Evolutionary conservation across 176 grass and related monocot genomes (phyloP).

Genomic region (Ampelocalamus luodianensis): DNA sequence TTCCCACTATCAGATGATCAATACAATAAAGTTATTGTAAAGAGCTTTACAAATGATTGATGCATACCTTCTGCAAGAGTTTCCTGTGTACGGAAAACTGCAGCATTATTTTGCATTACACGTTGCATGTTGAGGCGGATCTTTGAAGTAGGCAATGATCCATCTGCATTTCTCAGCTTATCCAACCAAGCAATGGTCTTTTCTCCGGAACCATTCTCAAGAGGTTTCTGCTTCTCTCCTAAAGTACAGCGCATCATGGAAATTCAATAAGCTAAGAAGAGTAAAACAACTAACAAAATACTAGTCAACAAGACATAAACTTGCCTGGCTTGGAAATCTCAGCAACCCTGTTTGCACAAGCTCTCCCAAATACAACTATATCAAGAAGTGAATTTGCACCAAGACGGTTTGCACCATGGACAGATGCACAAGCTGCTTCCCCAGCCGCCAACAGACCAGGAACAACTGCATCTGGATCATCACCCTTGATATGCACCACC

Average conservation of each 20-base stretch:
- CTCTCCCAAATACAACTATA: conserved; percentile 84
- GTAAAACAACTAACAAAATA: conserved; percentile 4
- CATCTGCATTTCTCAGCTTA: conserved; percentile 66
- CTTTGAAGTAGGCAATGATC: conserved; percentile 67
- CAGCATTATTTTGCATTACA: conserved; percentile 82
- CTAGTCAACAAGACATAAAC: conserved; percentile 17
- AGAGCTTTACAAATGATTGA: not conserved
- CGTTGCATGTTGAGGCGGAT: conserved; percentile 84
- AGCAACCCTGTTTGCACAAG: conserved; percentile 78
- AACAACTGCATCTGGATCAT: conserved; percentile 64
- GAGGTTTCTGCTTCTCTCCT: conserved; percentile 66
- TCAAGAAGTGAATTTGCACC: conserved; percentile 86
- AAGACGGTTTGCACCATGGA: conserved; percentile 79
- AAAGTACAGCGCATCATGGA: conserved; percentile 16
- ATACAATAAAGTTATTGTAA: not conserved
- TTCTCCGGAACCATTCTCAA: conserved; percentile 60
- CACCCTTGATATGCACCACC: conserved; percentile 72
- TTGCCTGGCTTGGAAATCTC: conserved; percentile 73
- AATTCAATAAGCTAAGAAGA: conserved; percentile 26
- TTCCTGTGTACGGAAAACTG: conserved; percentile 83
- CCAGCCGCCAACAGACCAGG: conserved; percentile 76
- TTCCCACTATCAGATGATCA: not conserved
- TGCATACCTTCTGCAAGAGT: conserved; percentile 67
- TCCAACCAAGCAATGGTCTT: conserved; percentile 78
- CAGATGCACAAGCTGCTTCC: conserved; percentile 82